A percentile compares a stretch with the other conserved stretches of the same genome.
phyloP scores from a whole-genome alignment of 768 basidiomycete species.

The Austroboletus eburneus region DNA sequence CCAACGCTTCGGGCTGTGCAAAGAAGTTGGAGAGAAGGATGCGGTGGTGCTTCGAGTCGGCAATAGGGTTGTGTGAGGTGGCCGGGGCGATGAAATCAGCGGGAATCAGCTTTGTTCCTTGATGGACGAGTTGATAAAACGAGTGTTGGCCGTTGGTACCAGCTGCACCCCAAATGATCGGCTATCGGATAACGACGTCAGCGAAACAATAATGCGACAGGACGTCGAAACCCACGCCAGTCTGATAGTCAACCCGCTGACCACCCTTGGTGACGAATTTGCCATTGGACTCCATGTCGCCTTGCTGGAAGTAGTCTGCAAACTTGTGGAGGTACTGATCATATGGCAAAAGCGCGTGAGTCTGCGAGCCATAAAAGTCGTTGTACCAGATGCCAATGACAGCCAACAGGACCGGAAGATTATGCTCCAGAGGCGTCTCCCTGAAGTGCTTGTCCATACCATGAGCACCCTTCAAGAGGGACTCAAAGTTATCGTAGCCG shows the following conservation, averaged over 20 bases:
- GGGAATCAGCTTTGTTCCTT: conserved; percentile 89
- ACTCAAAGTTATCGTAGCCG: conserved; percentile 91
- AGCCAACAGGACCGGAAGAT: conserved; percentile 89
- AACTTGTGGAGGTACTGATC: conserved; percentile 99
- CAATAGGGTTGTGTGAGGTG: conserved; percentile 86
- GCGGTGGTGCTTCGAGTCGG: conserved; percentile 86
- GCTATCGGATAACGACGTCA: conserved; percentile 39
- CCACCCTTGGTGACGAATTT: conserved; percentile 95
- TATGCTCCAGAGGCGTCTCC: conserved; percentile 79
- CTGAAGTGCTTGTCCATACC: conserved; percentile 98
- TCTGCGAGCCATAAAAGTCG: conserved; percentile 96
- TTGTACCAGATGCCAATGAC: conserved; percentile 97
- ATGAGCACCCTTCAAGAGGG: conserved; percentile 87
- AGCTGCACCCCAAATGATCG: conserved; percentile 98
- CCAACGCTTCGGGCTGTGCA: conserved; percentile 95
- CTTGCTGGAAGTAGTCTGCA: conserved; percentile 99
- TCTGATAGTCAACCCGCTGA: conserved; percentile 90
- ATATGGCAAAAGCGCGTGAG: conserved; percentile 92
- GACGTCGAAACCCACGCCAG: conserved; percentile 63
- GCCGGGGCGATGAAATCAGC: conserved; percentile 91
- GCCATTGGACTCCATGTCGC: conserved; percentile 99
- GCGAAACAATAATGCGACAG: not conserved
- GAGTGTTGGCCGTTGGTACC: conserved; percentile 99
- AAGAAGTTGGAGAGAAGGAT: conserved; percentile 98
- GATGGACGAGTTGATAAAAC: conserved; percentile 97